Evolutionary conservation across 2,329 filamentous ascomycete species (phyloP), one percentile per base, ranked within the genome.

Genomic region (Ophiostoma quercus): DNA sequence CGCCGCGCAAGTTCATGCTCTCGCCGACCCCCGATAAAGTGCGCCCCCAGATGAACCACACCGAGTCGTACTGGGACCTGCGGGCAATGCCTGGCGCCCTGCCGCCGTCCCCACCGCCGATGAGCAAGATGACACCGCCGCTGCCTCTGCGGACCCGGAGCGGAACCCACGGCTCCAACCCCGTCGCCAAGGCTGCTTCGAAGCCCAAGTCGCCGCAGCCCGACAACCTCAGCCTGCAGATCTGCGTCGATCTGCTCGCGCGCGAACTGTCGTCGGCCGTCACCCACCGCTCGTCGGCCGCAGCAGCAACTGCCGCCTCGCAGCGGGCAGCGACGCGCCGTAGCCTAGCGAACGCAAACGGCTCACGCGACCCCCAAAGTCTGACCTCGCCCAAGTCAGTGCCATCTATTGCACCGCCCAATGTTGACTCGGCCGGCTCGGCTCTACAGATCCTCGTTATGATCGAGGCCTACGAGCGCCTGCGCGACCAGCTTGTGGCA

Each of bases 381-480:
- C 14, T 60, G 7, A 47, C 39, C 2, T 25, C n/a, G 22, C n/a
- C 67, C 57, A 63, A 51, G 11, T 1, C 68, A 5, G 62, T 41
- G 1, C 67, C 54, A 47, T 75, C 68, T 68, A 76, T 68, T 69
- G 70, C 75, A 25, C 16, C 68, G 12, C 19, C 51, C 16, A 29
- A 47, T 2, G 16, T 47, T 2, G 75, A 70, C 54, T 67, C 76
- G 2, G 79, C 82, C 47, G 79, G 79, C 0, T 80, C 84, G 16
- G 80, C 82, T 1, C 74, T 87, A 57, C 84, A 87, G 74, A 75
- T 86, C 22, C 83, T 82, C 81, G 79, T 84, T 62, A 86, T 87
- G 84, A 87, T 87, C 67, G 84, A 86, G 73, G 84, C 84, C 2
- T 87, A 87, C 73, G 84, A 87, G 78, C 79, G 79, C 71, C 76